Conservation (phyloP, 2,329 filamentous ascomycete genomes). For the Thielaviopsis populi region DNA sequence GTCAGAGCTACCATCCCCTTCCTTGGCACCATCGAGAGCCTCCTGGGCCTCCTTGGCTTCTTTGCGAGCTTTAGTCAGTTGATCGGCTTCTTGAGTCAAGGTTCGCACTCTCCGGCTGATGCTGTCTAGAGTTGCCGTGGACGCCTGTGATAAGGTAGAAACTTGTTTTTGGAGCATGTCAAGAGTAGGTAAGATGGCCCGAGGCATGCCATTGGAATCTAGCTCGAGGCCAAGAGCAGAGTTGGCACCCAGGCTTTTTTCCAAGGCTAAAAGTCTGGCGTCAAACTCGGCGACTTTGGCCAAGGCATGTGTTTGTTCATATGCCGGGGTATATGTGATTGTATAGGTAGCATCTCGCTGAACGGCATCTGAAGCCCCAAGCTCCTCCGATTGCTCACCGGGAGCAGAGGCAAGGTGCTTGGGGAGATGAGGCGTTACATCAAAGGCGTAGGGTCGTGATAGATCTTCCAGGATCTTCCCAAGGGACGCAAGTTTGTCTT, state of each 20-base stretch:
- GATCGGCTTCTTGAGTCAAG: conserved; percentile 58
- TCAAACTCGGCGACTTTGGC: conserved; percentile 81
- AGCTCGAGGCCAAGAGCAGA: conserved; percentile 50
- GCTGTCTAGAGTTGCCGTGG: conserved; percentile 55
- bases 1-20: conserved; percentile 39
- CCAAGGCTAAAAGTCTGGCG: conserved; percentile 59
- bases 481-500: conserved; percentile 50
- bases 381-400: conserved; percentile 15
- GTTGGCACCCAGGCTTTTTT: conserved; percentile 66
- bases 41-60: conserved; percentile 48
- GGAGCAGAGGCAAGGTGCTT: background rate
- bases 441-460: conserved; percentile 23
- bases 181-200: conserved; percentile 68
- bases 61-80: conserved; percentile 49
- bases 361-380: conserved; percentile 18
- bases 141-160: conserved; percentile 56
- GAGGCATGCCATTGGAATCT: conserved; percentile 39
- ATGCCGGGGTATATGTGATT: conserved; percentile 47
- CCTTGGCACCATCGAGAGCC: conserved; percentile 27
- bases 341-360: conserved; percentile 40
- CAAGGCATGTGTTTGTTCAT: conserved; percentile 55
- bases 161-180: conserved; percentile 71
- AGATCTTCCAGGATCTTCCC: conserved; percentile 59
- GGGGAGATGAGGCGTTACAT: conserved; percentile 6
- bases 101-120: conserved; percentile 54